phyloP scores from a whole-genome alignment of 805 yeast genomes.

The Starmerella bombi region DNA sequence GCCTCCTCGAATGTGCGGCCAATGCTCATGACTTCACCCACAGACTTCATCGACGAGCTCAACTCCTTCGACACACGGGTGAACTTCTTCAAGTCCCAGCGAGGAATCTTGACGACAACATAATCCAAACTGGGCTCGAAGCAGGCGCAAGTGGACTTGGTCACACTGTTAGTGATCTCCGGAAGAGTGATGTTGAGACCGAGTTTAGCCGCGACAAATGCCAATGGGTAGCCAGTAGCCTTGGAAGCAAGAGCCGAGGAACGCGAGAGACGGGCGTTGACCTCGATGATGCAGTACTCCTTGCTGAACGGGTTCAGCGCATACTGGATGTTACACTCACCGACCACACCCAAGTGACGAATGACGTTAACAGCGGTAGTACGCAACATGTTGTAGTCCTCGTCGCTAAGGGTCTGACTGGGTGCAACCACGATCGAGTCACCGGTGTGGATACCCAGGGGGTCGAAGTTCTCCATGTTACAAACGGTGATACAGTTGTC shows the following conservation, averaged over 20 bases:
- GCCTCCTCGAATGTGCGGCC: constrained; percentile 97
- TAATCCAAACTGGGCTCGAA: constrained; percentile 96
- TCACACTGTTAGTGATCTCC: constrained; percentile 90
- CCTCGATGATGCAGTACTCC: constrained; percentile 94
- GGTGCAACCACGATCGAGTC: constrained; percentile 99
- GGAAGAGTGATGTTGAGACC: constrained; percentile 91
- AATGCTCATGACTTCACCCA: constrained; percentile 98
- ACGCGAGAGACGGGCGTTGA: constrained; percentile 90
- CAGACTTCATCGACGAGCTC: constrained; percentile 96
- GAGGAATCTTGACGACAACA: constrained; percentile 92
- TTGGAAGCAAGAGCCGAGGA: constrained; percentile 96
- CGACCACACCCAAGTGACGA: constrained; percentile 96
- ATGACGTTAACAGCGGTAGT: constrained; percentile 94
- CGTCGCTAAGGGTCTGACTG: constrained; percentile 91
- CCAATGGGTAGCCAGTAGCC: constrained; percentile 97
- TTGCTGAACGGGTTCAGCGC: constrained; percentile 91
- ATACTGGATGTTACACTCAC: constrained; percentile 97
- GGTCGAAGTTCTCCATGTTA: constrained; percentile 98
- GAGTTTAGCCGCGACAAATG: constrained; percentile 96
- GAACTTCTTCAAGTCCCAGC: constrained; percentile 95
- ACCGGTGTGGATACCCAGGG: constrained; percentile 96
- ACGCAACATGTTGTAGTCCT: constrained; percentile 95
- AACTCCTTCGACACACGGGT: constrained; percentile 81
- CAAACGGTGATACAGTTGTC: constrained; percentile 98
- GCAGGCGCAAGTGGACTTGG: constrained; percentile 90